Percentiles rank a stretch among this genome's conserved stretches.
These are phyloP conservation scores for Crucibulum cyathiforme DNA, from an alignment of 1,284 basidiomycete genomes.

Conservation along the genomic window DNA sequence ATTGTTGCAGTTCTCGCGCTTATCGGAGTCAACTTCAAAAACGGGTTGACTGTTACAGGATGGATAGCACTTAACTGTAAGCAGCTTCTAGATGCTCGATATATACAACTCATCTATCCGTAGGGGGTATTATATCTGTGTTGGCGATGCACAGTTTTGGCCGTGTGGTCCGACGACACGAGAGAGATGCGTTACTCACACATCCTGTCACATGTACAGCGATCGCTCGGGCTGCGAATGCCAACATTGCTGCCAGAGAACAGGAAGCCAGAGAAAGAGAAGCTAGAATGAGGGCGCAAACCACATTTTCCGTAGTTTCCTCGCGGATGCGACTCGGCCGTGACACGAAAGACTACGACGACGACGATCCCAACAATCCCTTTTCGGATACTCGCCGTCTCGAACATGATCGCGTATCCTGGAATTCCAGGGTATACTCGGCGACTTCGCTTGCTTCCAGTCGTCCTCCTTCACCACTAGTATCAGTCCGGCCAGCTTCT, in stretches of 20 bases:
- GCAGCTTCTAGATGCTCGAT: conserved; percentile 16
- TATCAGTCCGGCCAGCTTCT: conserved; percentile 1
- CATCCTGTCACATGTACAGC: conserved; percentile 50
- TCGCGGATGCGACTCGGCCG: conserved; percentile 9
- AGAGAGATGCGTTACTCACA: conserved; percentile 61
- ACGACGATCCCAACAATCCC: conserved; percentile 29
- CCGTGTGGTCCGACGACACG: conserved; percentile 67
- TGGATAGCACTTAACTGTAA: conserved; percentile 67
- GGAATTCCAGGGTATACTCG: conserved; percentile 11
- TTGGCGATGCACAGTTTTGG: conserved; percentile 68
- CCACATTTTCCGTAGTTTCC: conserved; percentile 8
- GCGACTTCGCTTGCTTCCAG: conserved; percentile 8
- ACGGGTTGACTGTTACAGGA: conserved; percentile 49
- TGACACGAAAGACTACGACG: conserved; percentile 7
- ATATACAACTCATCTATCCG: conserved; percentile 3
- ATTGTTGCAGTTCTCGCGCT: conserved; percentile 56
- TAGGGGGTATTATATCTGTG: conserved; percentile 65
- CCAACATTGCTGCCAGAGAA: conserved; percentile 8
- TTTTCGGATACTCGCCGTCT: conserved; percentile 36
- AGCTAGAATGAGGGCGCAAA: background rate
- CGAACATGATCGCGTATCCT: conserved; percentile 19
- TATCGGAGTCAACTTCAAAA: conserved; percentile 54
- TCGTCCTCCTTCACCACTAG: conserved; percentile 11
- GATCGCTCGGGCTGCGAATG: conserved; percentile 19
- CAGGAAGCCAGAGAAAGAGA: conserved; percentile 1